Conservation (phyloP, 1,284 basidiomycete species). For the Boletus smithii region DNA sequence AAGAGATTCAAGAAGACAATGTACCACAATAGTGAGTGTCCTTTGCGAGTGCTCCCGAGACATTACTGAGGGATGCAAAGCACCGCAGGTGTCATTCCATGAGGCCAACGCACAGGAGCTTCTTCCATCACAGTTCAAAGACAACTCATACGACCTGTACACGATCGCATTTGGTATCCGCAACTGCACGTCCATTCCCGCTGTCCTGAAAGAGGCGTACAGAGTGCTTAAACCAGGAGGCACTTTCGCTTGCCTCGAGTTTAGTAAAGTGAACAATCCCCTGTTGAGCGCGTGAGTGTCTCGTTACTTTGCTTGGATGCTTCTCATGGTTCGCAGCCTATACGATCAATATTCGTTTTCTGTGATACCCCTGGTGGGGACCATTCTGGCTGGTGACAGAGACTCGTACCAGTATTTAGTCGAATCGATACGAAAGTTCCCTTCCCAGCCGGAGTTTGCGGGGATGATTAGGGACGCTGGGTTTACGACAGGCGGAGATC, state of each 20-base stretch:
- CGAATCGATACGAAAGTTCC: conserved; percentile 96
- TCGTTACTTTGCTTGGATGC: background rate
- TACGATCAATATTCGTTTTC: conserved; percentile 98
- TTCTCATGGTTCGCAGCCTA: conserved; percentile 47
- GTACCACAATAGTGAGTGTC: conserved; percentile 87
- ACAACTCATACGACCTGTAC: conserved; percentile 91
- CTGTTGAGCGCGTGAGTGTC: conserved; percentile 75
- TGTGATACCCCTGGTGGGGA: conserved; percentile 91
- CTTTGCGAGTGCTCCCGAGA: background rate
- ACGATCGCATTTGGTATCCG: conserved; percentile 99
- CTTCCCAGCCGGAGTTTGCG: conserved; percentile 86
- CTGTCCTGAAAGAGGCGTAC: conserved; percentile 87
- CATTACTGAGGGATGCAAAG: conserved; percentile 42
- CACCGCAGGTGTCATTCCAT: conserved; percentile 90
- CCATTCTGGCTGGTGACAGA: conserved; percentile 92
- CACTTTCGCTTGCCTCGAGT: conserved; percentile 94
- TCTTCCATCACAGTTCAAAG: conserved; percentile 60
- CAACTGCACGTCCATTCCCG: conserved; percentile 93
- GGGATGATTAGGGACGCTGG: conserved; percentile 86
- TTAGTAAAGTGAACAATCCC: conserved; percentile 92
- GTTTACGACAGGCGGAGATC: conserved; percentile 76
- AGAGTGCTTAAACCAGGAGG: conserved; percentile 97
- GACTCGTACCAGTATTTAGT: conserved; percentile 97
- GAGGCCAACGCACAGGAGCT: conserved; percentile 93
- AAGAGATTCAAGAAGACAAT: conserved; percentile 92